These are phyloP conservation scores for Dimargaris xerosporica DNA, from an alignment of 192 early-diverging fungal genomes.

Conservation along the genomic window DNA sequence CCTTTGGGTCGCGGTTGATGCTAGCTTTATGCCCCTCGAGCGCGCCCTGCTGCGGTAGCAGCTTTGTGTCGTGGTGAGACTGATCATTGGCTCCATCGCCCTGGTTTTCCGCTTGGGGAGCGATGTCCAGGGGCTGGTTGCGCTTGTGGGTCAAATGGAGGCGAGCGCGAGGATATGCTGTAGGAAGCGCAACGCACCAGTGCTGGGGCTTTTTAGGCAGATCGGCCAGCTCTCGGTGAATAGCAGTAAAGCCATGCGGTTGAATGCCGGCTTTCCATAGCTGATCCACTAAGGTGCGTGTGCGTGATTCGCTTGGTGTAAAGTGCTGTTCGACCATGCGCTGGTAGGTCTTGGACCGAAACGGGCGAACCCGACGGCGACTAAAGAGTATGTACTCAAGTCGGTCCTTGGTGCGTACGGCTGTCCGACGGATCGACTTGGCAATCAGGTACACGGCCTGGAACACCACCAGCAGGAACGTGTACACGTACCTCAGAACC, in stretches of 20 bases:
- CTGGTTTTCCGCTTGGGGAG: no score
- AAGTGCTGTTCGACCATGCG: not conserved
- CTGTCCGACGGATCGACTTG: not conserved
- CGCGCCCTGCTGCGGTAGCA: not conserved
- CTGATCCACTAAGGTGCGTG: not conserved
- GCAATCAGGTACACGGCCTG: not conserved
- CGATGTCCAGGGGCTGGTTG: not conserved
- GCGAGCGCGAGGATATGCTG: not conserved
- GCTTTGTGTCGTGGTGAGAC: not conserved
- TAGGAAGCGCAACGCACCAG: constrained; percentile 3
- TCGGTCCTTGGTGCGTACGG: not conserved
- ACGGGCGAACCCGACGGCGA: not conserved
- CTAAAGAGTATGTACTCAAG: not conserved
- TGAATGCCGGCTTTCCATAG: not conserved
- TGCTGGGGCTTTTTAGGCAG: constrained; percentile 6
- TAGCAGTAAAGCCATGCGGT: not conserved
- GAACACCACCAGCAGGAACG: not conserved
- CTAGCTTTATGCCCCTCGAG: not conserved
- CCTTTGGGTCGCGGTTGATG: not conserved
- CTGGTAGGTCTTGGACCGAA: not conserved
- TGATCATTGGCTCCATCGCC: no score
- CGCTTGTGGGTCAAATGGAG: not conserved
- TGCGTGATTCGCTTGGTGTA: no score
- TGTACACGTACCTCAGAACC: not conserved
- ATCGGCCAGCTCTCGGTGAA: not conserved